These are phyloP conservation scores for Termitomyces sp. DNA, from an alignment of 768 basidiomycete genomes.

Conservation along the genomic window DNA sequence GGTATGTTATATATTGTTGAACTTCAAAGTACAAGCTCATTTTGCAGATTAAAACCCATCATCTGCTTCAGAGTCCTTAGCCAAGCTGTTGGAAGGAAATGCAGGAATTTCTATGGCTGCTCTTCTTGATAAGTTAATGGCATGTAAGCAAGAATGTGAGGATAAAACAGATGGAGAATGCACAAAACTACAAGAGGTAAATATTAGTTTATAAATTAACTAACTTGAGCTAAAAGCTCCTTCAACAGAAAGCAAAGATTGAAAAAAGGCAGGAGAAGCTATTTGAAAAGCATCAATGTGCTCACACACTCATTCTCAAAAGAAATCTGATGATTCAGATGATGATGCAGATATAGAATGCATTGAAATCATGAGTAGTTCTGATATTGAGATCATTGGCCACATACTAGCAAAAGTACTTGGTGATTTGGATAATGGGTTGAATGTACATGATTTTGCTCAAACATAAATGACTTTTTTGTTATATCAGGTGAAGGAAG, in stretches of 20 bases:
- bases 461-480: no score
- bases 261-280: not conserved
- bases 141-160: not conserved
- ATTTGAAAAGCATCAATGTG: not conserved
- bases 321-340: not conserved
- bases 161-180: not conserved
- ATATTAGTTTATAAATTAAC: no score
- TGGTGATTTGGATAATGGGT: not conserved
- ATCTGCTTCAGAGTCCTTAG: not conserved
- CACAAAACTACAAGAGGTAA: not conserved
- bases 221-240: no score
- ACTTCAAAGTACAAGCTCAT: no score
- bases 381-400: not conserved
- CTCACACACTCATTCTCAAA: not conserved
- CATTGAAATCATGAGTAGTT: not conserved
- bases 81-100: not conserved
- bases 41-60: not conserved
- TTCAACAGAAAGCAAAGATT: not conserved
- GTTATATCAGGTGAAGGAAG: no score
- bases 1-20: not conserved
- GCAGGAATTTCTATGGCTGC: not conserved
- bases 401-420: not conserved
- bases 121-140: not conserved
- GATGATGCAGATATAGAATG: not conserved
- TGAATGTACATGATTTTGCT: no score